Percentiles rank a stretch among this genome's conserved stretches.
phyloP scores from a whole-genome alignment of 495 filamentous ascomycete genomes.

The Penicillium pancosmium region DNA sequence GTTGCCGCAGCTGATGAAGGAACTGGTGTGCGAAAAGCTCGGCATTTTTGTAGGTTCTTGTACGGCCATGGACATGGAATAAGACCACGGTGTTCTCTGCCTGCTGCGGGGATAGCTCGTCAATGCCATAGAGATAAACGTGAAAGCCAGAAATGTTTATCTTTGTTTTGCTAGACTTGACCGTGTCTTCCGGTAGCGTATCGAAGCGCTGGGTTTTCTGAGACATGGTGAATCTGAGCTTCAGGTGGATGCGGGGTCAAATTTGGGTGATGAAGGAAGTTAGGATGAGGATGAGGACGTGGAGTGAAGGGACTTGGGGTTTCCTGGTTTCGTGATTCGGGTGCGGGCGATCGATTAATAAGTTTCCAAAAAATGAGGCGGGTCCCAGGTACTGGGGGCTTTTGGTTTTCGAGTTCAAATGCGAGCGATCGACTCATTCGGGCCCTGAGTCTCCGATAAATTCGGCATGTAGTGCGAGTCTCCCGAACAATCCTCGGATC shows the following conservation, averaged over 20 bases:
- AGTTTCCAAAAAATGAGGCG: neutral
- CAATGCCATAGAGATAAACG: conserved; percentile 1
- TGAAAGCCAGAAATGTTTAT: neutral
- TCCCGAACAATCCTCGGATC: neutral
- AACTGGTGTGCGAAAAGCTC: conserved; percentile 2
- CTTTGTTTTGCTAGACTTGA: neutral
- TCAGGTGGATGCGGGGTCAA: neutral
- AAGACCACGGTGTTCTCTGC: conserved; percentile 3
- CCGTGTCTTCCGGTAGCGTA: neutral
- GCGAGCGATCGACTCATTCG: too few species aligned
- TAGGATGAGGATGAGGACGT: too few species aligned
- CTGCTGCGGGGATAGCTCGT: conserved; percentile 1
- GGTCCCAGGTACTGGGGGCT: neutral
- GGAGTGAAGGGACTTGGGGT: neutral
- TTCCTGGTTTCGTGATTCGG: neutral
- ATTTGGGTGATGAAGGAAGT: neutral
- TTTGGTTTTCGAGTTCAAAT: too few species aligned
- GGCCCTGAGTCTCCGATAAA: too few species aligned
- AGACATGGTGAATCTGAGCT: neutral
- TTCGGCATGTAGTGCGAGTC: neutral
- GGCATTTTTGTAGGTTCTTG: neutral
- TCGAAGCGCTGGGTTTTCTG: neutral
- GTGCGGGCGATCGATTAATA: conserved; percentile 1
- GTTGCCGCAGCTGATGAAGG: neutral
- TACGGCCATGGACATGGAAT: conserved; percentile 2